Base-by-base conservation (phyloP, 2,329 filamentous ascomycete species). In the Emericellopsis cladophorae region DNA sequence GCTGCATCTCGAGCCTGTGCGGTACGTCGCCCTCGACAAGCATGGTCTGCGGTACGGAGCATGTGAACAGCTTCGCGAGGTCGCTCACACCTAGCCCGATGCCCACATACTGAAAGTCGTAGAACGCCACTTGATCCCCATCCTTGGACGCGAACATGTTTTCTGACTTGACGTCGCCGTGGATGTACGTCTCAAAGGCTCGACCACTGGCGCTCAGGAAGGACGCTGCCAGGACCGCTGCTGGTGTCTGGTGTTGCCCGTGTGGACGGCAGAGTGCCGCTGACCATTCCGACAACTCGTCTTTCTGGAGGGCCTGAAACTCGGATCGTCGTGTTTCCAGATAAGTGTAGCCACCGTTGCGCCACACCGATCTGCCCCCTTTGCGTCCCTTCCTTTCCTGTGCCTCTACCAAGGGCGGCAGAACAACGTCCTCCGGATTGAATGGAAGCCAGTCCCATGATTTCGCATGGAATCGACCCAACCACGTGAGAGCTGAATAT, bases 101-200 rank as follows among this genome's bases (percentile, higher is more conserved):
- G 0, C 80, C 80, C 0, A 73, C 68, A 47, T 84, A 84, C 48
- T 84, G 79, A 42, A 84, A 84, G 51, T 84, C 80, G 49, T 77
- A 82, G 46, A 84, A 79, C 0, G 74, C 77, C 2, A 78, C 75
- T 4, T 59, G 44, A 2, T 69, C 56, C 1, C 72, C 75, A 0
- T 53, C 47, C 0, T 50, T 43, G 0, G 61, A 75, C 0, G 73
- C 74, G 49, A 81, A 81, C 7, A 83, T 64, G 44, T 84, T 84
- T 48, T 82, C 78, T 0, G 74, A 79, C 54, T 84, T 84, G 40
- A 82, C 77, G 42, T 84, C 79, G 7, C 79, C 79, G 49, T 84
- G 79, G 7, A 84, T 73, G 14, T 75, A 65, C 0, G 77, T 78
- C 46, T 80, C 66, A 1, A 65, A 61, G 0, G 58, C 42, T 12